Evolutionary conservation across 139 green algal genomes (phyloP).

Genomic region (Edaphochlamys debaryana): DNA sequence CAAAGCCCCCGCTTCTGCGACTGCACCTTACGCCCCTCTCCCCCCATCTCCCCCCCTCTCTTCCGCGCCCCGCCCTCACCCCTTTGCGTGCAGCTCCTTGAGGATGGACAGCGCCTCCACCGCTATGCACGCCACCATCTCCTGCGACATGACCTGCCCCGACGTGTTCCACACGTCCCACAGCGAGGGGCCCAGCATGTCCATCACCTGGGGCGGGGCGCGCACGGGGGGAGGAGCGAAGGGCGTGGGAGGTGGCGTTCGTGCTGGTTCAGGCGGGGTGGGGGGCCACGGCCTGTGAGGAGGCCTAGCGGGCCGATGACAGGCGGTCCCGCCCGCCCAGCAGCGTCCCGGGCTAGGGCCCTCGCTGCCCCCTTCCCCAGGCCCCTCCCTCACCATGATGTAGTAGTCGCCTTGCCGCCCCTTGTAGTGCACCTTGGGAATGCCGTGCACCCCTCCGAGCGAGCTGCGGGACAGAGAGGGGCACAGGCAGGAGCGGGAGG

Average conservation of each 20-base stretch:
- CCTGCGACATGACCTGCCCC: slow-evolving; percentile 95
- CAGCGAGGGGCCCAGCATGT: slow-evolving; percentile 95
- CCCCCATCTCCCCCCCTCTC: too few relatives aligned
- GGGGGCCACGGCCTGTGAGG: too few relatives aligned
- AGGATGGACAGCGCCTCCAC: slow-evolving; percentile 97
- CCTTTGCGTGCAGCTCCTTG: slow-evolving; percentile 95
- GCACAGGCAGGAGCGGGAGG: background rate
- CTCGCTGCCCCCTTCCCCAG: too few relatives aligned
- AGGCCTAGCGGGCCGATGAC: background rate
- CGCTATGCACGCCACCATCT: slow-evolving; percentile 99
- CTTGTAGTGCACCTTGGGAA: slow-evolving; percentile 98
- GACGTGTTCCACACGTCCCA: slow-evolving; percentile 98
- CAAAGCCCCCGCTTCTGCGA: too few relatives aligned
- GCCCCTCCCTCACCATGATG: slow-evolving; percentile 98
- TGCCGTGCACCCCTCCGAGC: slow-evolving; percentile 82
- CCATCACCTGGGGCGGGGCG: slow-evolving; percentile 99
- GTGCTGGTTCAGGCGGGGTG: too few relatives aligned
- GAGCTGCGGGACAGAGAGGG: slow-evolving; percentile 61
- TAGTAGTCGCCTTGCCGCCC: slow-evolving; percentile 97
- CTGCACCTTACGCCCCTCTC: too few relatives aligned
- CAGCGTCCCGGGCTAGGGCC: too few relatives aligned
- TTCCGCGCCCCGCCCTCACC: slow-evolving; percentile 55
- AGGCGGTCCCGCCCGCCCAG: too few relatives aligned
- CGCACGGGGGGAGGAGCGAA: background rate
- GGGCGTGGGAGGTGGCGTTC: too few relatives aligned